A percentile compares a stretch with the other conserved stretches of the same genome.
phyloP scores from a whole-genome alignment of 768 basidiomycete genomes.

The Gelatoporia subvermispora region DNA sequence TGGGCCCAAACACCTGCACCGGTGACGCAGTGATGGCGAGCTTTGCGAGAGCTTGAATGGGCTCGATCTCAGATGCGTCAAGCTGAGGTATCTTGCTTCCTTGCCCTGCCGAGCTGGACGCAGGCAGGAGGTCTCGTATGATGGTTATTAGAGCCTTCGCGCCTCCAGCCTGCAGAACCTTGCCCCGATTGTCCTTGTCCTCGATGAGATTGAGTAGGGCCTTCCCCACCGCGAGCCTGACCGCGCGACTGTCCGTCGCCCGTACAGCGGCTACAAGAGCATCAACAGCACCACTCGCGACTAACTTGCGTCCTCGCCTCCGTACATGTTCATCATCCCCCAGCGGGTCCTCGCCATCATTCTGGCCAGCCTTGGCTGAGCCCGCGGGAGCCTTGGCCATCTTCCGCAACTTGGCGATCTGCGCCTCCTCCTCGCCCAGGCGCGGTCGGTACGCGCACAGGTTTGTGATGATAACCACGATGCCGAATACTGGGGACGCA shows the following conservation, averaged over 20 bases:
- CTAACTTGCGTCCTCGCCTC: slow-evolving; percentile 48
- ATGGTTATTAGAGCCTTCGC: slow-evolving; percentile 58
- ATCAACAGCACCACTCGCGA: slow-evolving; percentile 60
- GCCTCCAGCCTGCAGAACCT: slow-evolving; percentile 74
- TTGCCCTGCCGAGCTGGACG: slow-evolving; percentile 20
- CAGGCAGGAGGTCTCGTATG: slow-evolving; percentile 45
- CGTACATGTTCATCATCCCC: slow-evolving; percentile 69
- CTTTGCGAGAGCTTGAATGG: slow-evolving; percentile 89
- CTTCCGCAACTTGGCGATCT: slow-evolving; percentile 71
- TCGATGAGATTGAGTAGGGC: slow-evolving; percentile 69
- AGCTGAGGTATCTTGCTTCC: slow-evolving; percentile 25
- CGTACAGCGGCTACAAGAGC: slow-evolving; percentile 56
- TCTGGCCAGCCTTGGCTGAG: slow-evolving; percentile 6
- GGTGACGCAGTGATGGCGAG: slow-evolving; percentile 91
- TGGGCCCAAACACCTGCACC: slow-evolving; percentile 84
- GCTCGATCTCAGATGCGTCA: slow-evolving; percentile 44
- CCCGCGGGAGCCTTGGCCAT: slow-evolving; percentile 55
- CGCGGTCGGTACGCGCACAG: slow-evolving; percentile 65
- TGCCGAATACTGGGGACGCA: slow-evolving; percentile 67
- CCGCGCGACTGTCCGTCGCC: slow-evolving; percentile 56
- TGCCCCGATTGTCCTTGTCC: slow-evolving; percentile 72
- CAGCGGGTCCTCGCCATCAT: slow-evolving; percentile 22
- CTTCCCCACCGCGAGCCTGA: slow-evolving; percentile 54
- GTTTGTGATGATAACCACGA: slow-evolving; percentile 72
- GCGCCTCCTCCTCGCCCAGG: slow-evolving; percentile 75